Evolutionary conservation across 108 stramenopile species (phyloP), one percentile per base, ranked within the genome.

Genomic region (Cafeteria roenbergensis): DNA sequence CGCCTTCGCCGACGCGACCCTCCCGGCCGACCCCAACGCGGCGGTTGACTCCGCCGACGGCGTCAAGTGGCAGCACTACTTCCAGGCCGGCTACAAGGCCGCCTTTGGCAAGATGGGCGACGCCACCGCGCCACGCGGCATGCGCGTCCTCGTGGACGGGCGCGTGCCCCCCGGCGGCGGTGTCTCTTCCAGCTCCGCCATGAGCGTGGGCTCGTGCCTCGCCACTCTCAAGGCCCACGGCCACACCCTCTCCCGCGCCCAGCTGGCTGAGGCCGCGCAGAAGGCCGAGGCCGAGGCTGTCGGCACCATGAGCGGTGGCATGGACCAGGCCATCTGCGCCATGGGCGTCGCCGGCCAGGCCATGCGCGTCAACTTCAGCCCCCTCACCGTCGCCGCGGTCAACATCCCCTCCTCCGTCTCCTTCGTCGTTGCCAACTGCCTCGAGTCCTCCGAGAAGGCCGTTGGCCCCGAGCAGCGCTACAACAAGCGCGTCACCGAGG

Each of bases 291-390:
- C 24, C 32, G 32, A 33, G 22, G n/a, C n/a, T n/a, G 62, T 72
- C 20, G 71, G 53, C 35, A 61, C 35, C 34, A 24, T 57, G 24
- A 29, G 64, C 17, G 71, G 71, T 24, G 63, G 62, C 48, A 72
- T 72, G 71, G 71, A 72, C 63, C 71, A 72, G 32, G 62, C 62
- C 62, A 55, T 55, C 57, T 57, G 53, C 53, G 52, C 51, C 56
- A 52, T 72, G 64, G 64, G 56, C 20, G 17, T 50, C 36, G 50
- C 29, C 48, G 71, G 66, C 36, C 24, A 52, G 31, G 48, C 52
- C 38, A 22, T 63, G 24, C 64, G 26, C 59, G 56, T 72, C 24
- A 24, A 55, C 34, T 72, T 62, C 59, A 27, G 26, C 52, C 48
- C 71, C 25, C 64, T 65, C 33, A 24, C 50, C 17, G 55, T 21